Conservation (phyloP, 345 rosid species). For the Salix suchowensis region DNA sequence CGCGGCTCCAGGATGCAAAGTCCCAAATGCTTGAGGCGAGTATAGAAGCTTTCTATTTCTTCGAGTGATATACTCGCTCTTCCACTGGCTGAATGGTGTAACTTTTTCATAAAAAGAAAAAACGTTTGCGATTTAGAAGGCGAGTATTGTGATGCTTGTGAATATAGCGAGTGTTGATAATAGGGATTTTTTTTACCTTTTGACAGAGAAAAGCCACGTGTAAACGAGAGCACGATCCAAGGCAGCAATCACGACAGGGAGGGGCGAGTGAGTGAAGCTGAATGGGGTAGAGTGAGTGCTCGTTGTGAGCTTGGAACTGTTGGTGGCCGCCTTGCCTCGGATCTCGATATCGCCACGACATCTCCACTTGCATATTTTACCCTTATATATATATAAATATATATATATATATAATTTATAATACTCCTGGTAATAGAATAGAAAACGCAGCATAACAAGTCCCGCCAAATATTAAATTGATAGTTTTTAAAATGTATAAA, state of each 20-base stretch:
- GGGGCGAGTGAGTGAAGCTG: background rate
- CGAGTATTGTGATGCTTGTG: too few species aligned
- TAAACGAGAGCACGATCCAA: slow-evolving; percentile 2
- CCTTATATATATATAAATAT: background rate
- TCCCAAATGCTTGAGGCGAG: background rate
- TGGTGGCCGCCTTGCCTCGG: slow-evolving; percentile 14
- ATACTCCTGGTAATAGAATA: too few species aligned
- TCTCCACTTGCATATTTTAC: background rate
- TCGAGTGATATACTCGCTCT: background rate
- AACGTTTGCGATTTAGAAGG: too few species aligned
- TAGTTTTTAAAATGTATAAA: too few species aligned
- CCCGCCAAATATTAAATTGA: too few species aligned
- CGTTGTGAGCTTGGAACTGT: background rate
- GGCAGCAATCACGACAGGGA: background rate
- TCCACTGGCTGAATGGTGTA: background rate
- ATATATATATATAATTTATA: too few species aligned
- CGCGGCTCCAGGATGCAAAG: background rate
- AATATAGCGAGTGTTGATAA: background rate
- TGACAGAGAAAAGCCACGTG: slow-evolving; percentile 13
- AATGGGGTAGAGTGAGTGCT: background rate
- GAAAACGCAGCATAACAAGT: too few species aligned
- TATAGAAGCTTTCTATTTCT: background rate
- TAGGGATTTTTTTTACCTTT: too few species aligned
- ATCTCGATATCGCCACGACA: slow-evolving; percentile 19
- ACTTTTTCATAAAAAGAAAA: background rate